phyloP scores from a whole-genome alignment of 163 green algal species.

The Scenedesmus sp. region DNA sequence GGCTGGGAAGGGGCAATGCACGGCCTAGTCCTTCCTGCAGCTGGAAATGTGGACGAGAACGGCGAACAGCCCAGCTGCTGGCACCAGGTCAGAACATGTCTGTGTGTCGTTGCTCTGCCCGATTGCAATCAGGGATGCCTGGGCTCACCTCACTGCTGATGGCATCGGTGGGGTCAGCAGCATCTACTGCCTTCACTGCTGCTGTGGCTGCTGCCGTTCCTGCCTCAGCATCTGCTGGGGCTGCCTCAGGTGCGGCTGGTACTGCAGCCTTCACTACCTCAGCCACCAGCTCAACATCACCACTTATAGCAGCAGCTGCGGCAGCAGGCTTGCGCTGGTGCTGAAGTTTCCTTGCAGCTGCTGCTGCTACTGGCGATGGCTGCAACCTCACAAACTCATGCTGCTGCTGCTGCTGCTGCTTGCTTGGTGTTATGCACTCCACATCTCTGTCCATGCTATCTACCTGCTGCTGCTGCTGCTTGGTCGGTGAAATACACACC shows the following conservation, averaged over 20 bases:
- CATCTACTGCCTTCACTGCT: not conserved
- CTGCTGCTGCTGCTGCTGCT: constrained; percentile 15
- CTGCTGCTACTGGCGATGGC: not conserved
- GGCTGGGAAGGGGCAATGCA: not conserved
- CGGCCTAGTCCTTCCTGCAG: too few relatives aligned
- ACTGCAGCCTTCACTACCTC: not conserved
- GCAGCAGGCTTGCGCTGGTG: not conserved
- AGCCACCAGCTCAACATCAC: not conserved
- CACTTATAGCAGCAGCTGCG: constrained; percentile 39
- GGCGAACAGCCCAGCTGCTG: not conserved
- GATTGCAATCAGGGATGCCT: not conserved
- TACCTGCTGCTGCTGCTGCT: too few relatives aligned
- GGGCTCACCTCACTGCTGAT: not conserved
- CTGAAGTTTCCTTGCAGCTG: not conserved
- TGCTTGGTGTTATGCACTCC: not conserved
- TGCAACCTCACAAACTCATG: not conserved
- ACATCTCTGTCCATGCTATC: not conserved
- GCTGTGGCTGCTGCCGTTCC: not conserved
- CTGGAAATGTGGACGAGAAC: too few relatives aligned
- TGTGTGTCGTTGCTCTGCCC: not conserved
- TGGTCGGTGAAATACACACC: not conserved
- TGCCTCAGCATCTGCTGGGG: not conserved
- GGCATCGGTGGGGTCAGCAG: not conserved
- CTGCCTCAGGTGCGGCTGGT: not conserved
- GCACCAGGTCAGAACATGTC: not conserved